Evolutionary conservation across 768 basidiomycete genomes (phyloP).

Genomic region (Xerocomellus intermedius): DNA sequence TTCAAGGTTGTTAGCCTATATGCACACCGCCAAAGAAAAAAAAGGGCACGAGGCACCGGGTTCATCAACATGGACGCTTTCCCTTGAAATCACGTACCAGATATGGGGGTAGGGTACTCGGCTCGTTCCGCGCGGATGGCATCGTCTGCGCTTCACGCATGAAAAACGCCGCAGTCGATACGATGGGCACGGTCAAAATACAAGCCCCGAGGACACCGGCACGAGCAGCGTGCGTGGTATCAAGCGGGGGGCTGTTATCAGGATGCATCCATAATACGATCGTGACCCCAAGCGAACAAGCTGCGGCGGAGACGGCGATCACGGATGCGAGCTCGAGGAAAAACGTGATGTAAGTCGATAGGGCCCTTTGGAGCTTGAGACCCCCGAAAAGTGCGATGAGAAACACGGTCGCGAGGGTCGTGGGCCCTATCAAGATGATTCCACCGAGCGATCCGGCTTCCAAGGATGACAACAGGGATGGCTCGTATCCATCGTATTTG

Average conservation of each 20-base stretch:
- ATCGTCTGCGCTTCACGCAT: slow-evolving; percentile 2
- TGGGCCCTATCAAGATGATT: slow-evolving; percentile 9
- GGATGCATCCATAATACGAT: neutral
- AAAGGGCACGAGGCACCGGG: neutral
- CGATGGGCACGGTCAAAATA: slow-evolving; percentile 3
- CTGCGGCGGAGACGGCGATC: slow-evolving; percentile 15
- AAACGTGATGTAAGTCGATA: neutral
- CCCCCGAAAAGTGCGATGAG: slow-evolving; percentile 5
- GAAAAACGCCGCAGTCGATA: slow-evolving; percentile 7
- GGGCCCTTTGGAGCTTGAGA: neutral
- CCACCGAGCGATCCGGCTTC: slow-evolving; percentile 16
- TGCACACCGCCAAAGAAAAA: neutral
- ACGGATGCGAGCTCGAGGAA: slow-evolving; percentile 11
- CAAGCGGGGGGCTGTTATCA: neutral
- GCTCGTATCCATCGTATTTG: slow-evolving; percentile 9
- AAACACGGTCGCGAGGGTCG: neutral
- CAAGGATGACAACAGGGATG: slow-evolving; percentile 4
- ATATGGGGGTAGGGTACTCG: neutral
- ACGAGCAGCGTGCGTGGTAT: slow-evolving; percentile 15
- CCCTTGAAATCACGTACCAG: slow-evolving; percentile 5
- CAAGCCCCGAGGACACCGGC: slow-evolving; percentile 14
- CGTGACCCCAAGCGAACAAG: slow-evolving; percentile 6
- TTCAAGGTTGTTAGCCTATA: neutral
- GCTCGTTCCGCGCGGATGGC: slow-evolving; percentile 1
- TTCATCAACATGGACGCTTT: neutral